These are phyloP conservation scores for Coemansia sp. DNA, from an alignment of 192 early-diverging fungal genomes.

Conservation along the genomic window DNA sequence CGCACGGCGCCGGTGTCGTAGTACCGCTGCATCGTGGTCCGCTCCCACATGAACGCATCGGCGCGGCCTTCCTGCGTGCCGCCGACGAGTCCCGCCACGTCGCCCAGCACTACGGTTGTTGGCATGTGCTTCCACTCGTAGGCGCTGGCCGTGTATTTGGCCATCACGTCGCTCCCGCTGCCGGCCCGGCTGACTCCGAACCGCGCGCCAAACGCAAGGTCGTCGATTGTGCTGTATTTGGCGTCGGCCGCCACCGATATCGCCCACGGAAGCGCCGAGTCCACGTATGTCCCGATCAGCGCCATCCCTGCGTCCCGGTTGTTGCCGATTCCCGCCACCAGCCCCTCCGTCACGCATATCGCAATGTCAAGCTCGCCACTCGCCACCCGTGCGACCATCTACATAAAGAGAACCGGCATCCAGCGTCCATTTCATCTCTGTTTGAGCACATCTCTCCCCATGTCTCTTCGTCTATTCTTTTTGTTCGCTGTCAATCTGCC, in stretches of 20 bases:
- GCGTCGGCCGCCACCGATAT: conserved; percentile 62
- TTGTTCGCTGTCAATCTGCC: background rate
- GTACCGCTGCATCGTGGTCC: conserved; percentile 86
- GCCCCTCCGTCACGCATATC: conserved; percentile 87
- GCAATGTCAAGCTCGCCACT: conserved; percentile 74
- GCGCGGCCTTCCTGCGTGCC: conserved; percentile 62
- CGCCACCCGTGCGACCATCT: conserved; percentile 70
- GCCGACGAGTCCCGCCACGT: conserved; percentile 68
- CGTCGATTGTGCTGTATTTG: conserved; percentile 38
- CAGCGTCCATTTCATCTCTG: background rate
- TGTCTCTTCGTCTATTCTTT: background rate
- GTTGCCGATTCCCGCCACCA: conserved; percentile 57
- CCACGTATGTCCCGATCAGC: conserved; percentile 79
- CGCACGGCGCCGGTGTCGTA: conserved; percentile 69
- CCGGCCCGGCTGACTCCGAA: conserved; percentile 71
- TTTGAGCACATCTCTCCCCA: background rate
- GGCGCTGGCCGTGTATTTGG: conserved; percentile 63
- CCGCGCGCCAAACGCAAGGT: conserved; percentile 42
- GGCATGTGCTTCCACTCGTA: conserved; percentile 60
- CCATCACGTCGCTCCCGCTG: conserved; percentile 79
- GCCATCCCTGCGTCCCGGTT: conserved; percentile 54
- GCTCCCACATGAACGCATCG: conserved; percentile 91
- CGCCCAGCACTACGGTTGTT: conserved; percentile 69
- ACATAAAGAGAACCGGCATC: conserved; percentile 4
- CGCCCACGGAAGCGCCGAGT: conserved; percentile 74